phyloP scores from a whole-genome alignment of 1,139 yeast genomes.

The Magnusiomyces paraingens region DNA sequence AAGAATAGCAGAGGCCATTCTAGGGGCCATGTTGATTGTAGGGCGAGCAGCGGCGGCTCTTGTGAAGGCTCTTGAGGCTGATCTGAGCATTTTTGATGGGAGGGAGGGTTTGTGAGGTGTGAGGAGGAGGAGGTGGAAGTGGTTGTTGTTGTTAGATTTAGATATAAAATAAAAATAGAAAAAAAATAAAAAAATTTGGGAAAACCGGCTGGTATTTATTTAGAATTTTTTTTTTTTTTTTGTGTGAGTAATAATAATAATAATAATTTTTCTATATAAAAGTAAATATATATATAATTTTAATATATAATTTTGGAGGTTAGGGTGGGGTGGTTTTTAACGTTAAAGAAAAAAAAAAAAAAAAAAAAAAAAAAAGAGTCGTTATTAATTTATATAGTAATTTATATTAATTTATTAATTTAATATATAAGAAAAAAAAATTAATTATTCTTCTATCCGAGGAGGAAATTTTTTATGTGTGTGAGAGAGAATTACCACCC shows the following conservation, averaged over 20 bases:
- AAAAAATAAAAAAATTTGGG: constrained; percentile 1
- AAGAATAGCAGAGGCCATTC: constrained; percentile 8
- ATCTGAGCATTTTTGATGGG: constrained; percentile 12
- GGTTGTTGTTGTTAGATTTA: neutral
- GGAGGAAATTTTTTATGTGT: too few relatives aligned
- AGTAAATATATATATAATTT: too few relatives aligned
- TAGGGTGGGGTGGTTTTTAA: too few relatives aligned
- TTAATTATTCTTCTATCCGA: too few relatives aligned
- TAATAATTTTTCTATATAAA: too few relatives aligned
- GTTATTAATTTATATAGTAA: too few relatives aligned
- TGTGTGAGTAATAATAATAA: neutral
- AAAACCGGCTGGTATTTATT: neutral
- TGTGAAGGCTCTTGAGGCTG: constrained; percentile 13
- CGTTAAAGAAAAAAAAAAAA: too few relatives aligned
- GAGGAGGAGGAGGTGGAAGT: neutral
- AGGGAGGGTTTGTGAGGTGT: neutral
- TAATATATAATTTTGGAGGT: too few relatives aligned
- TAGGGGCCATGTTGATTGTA: neutral
- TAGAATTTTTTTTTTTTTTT: neutral
- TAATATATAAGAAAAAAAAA: too few relatives aligned
- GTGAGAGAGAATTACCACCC: too few relatives aligned
- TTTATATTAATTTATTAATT: too few relatives aligned
- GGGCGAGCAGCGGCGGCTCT: constrained; percentile 6
- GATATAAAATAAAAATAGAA: neutral
- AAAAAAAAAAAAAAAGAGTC: too few relatives aligned